Evolutionary conservation across 176 grass and related monocot genomes (phyloP).

Genomic region (Phoenix roebelenii): DNA sequence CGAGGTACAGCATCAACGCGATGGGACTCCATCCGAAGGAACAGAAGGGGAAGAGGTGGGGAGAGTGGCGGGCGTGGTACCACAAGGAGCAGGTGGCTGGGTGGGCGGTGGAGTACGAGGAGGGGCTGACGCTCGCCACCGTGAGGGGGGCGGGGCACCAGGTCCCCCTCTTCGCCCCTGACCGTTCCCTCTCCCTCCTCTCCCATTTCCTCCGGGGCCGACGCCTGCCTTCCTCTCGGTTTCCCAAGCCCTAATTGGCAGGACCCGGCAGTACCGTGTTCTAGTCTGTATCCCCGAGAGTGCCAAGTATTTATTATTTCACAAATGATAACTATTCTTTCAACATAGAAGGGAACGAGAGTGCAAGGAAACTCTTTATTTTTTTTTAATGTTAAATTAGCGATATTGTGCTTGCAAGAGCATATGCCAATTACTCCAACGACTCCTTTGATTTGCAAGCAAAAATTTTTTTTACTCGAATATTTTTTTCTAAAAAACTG

Average conservation of each 20-base stretch:
- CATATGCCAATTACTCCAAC: too few species aligned
- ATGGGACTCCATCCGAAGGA: constrained; percentile 47
- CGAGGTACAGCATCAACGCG: constrained; percentile 71
- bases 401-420: too few species aligned
- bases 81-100: constrained; percentile 66
- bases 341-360: too few species aligned
- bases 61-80: constrained; percentile 74
- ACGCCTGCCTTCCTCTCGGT: constrained; percentile 30
- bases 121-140: constrained; percentile 63
- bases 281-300: too few species aligned
- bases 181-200: constrained; percentile 46
- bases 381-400: too few species aligned
- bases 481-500: too few species aligned
- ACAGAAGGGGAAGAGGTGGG: constrained; percentile 19
- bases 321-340: too few species aligned
- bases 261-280: too few species aligned
- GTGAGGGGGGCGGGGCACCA: constrained; percentile 90
- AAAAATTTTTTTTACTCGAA: too few species aligned
- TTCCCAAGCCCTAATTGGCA: neutral
- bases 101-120: constrained; percentile 82
- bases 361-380: too few species aligned
- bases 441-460: too few species aligned
- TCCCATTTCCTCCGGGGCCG: constrained; percentile 63
- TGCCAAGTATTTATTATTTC: too few species aligned
- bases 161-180: constrained; percentile 75